phyloP scores from a whole-genome alignment of 208 protist genomes.

The Leishmania braziliensis region DNA sequence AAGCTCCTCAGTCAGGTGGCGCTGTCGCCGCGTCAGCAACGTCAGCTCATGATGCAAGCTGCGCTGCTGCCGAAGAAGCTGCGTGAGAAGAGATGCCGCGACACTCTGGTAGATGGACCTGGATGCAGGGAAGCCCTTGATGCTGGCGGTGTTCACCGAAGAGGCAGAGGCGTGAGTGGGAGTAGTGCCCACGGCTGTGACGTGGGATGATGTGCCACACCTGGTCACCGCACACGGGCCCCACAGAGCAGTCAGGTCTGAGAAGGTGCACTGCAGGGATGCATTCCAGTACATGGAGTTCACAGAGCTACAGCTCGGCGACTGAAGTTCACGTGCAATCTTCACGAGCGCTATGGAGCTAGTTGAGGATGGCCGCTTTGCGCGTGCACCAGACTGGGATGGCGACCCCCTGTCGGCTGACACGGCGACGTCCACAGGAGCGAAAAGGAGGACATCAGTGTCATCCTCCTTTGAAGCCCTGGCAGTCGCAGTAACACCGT shows the following conservation, averaged over 20 bases:
- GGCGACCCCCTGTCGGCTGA: not conserved
- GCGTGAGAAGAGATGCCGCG: constrained; percentile 1
- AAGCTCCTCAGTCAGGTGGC: constrained; percentile 3
- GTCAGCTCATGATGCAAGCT: constrained; percentile 10
- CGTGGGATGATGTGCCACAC: not conserved
- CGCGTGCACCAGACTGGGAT: not conserved
- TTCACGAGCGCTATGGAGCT: no score
- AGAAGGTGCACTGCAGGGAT: constrained; percentile 1
- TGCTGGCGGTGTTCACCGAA: not conserved
- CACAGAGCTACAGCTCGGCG: not conserved
- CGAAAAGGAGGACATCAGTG: not conserved
- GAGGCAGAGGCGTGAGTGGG: not conserved
- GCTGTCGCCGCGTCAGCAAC: constrained; percentile 4
- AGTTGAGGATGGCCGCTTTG: not conserved
- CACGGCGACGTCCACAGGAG: not conserved
- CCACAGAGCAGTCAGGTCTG: not conserved
- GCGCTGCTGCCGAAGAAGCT: constrained; percentile 18
- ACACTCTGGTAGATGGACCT: constrained; percentile 1
- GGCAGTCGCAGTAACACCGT: not conserved
- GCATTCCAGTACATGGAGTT: not conserved
- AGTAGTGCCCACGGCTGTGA: not conserved
- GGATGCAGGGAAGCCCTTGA: not conserved
- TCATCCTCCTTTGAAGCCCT: not conserved
- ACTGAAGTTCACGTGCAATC: not conserved
- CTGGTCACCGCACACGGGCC: not conserved